A percentile compares a stretch with the other conserved stretches of the same genome.
phyloP scores from a whole-genome alignment of 352 stramenopile species.

The Pythium aristosporum region DNA sequence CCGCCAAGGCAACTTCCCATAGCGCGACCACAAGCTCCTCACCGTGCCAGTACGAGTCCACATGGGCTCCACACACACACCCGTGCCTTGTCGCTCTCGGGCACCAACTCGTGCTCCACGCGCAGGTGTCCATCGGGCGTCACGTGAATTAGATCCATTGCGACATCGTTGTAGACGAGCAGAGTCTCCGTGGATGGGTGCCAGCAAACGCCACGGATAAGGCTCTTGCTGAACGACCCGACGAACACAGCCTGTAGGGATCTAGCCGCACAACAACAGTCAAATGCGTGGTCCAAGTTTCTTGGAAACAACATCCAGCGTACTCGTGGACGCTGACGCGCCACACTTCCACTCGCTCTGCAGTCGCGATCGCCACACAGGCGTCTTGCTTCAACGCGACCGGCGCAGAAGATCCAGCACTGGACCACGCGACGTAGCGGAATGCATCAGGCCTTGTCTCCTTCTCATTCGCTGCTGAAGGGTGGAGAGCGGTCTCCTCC shows the following conservation, averaged over 20 bases:
- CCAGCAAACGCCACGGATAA: constrained; percentile 38
- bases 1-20: not conserved
- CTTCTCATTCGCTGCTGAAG: not conserved
- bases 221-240: constrained; percentile 6
- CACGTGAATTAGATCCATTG: constrained; percentile 31
- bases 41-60: constrained; percentile 44
- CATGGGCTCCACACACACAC: constrained; percentile 45
- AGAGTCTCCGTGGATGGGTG: constrained; percentile 33
- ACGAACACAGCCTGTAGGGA: constrained; percentile 9
- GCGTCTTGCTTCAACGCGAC: not conserved
- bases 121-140: not conserved
- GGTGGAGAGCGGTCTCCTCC: constrained; percentile 24
- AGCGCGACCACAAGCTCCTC: not conserved
- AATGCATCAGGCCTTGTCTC: constrained; percentile 10
- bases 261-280: not conserved
- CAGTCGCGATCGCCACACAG: constrained; percentile 14
- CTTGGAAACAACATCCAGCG: not conserved
- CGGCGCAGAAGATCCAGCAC: not conserved
- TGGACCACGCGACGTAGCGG: constrained; percentile 18
- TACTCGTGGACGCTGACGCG: constrained; percentile 8
- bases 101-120: not conserved
- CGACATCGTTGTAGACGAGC: constrained; percentile 21
- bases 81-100: constrained; percentile 22
- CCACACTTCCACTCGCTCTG: constrained; percentile 19
- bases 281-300: not conserved